Conservation (phyloP, 2,329 filamentous ascomycete species). For the Aspergillus hortae region DNA sequence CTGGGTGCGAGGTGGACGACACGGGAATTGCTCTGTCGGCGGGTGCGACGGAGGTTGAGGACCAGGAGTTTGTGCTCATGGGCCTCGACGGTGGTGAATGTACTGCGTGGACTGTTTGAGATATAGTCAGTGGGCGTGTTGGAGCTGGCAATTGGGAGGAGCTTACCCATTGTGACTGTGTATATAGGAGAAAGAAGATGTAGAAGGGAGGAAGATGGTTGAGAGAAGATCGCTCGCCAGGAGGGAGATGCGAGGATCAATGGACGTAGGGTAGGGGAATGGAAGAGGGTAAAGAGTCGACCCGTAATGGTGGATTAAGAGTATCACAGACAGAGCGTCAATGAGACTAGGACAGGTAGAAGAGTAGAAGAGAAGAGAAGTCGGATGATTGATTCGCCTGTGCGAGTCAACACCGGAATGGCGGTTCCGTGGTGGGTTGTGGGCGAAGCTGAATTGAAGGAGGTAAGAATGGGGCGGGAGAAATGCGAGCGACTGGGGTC, state of each 20-base stretch:
- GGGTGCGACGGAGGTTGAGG: slow-evolving; percentile 19
- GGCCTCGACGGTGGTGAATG: slow-evolving; percentile 22
- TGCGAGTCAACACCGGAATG: slow-evolving; percentile 1
- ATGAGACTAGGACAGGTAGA: background rate
- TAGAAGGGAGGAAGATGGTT: background rate
- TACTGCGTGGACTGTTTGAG: slow-evolving; percentile 29
- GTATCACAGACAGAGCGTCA: background rate
- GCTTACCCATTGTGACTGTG: slow-evolving; percentile 8
- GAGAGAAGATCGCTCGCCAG: background rate
- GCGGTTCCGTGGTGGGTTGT: slow-evolving; percentile 8
- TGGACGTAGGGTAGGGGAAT: background rate
- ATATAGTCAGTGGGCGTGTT: background rate
- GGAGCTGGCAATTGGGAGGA: background rate
- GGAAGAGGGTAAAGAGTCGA: background rate
- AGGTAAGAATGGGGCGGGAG: background rate
- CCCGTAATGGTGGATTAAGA: background rate
- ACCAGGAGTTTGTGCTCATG: slow-evolving; percentile 19
- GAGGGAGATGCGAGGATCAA: background rate
- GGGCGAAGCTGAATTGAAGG: background rate
- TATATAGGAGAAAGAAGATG: background rate
- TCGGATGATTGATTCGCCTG: no score
- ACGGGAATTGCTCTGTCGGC: slow-evolving; percentile 30
- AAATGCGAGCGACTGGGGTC: background rate
- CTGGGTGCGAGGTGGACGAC: slow-evolving; percentile 44
- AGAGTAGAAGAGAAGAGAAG: slow-evolving; percentile 5